Base-by-base conservation (phyloP, 2,329 filamentous ascomycete genomes). In the Paraconiothyrium sp. region DNA sequence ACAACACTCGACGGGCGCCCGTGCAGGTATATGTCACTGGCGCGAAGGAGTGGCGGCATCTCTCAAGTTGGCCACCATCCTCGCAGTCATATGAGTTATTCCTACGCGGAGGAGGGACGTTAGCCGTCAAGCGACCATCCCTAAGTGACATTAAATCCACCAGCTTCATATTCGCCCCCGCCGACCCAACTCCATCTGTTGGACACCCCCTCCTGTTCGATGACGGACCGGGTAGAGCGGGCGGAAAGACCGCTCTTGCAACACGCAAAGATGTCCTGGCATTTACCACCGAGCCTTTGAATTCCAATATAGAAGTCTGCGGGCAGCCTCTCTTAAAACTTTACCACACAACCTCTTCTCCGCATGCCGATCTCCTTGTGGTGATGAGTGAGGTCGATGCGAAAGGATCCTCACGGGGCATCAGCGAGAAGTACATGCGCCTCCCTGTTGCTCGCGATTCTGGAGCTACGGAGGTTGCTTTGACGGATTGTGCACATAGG, bases 1-100 rank as follows among this genome's bases (percentile, higher is more conserved):
- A 54, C 32, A 39, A 7, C 1, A 34, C 41, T 20, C 13, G 59
- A n/a, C 27, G 54, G 14, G 20, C 48, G 4, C 14, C 54, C 1
- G 57, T 67, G 1, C 49, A 67, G 24, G 67, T 67, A 41, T 66
- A 59, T 44, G 63, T 66, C 7, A 67, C 67, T 44, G 63, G 67
- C 4, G 63, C 58, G 8, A n/a, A 64, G 11, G 58, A 63, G 46
- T 69, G 67, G 67, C 49, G 60, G 20, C 20, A 55, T 30, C 39
- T 41, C 4, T 4, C 20, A n/a, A 54, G 50, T n/a, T 69, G 39
- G 20, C 63, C 67, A n/a, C 58, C 66, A 14, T 49, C 35, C 2
- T 37, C 35, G 65, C 64, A 4, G 22, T 9, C n/a, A 1, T 46
- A 43, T 30, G 47, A 9, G n/a, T 24, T 63, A 20, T 54, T 63